A percentile compares a stretch with the other conserved stretches of the same genome.
Conservation (phyloP, 2,329 filamentous ascomycete genomes). For the Podosphaera xanthii region DNA sequence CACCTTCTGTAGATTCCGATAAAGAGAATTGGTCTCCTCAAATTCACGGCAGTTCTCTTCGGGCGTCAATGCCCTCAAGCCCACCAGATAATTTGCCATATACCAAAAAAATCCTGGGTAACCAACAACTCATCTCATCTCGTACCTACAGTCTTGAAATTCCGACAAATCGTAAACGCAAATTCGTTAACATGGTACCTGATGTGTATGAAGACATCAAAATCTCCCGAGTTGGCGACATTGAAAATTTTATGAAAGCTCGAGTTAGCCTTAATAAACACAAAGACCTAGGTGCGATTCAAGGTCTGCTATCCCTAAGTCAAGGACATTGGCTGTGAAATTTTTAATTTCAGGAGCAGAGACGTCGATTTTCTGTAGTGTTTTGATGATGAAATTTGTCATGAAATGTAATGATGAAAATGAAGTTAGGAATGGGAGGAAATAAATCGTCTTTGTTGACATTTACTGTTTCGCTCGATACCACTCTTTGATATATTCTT, state of each 20-base stretch:
- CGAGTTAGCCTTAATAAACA: slow-evolving; percentile 47
- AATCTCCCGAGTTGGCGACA: slow-evolving; percentile 26
- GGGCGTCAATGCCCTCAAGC: slow-evolving; percentile 14
- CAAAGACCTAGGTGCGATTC: slow-evolving; percentile 69
- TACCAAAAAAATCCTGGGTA: slow-evolving; percentile 11
- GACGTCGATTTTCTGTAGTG: background rate
- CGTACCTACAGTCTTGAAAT: slow-evolving; percentile 10
- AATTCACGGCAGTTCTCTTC: slow-evolving; percentile 22
- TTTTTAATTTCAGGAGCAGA: background rate
- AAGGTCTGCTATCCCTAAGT: slow-evolving; percentile 69
- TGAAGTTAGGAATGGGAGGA: background rate
- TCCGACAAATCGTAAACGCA: slow-evolving; percentile 8
- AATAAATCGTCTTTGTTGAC: background rate
- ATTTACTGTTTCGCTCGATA: background rate
- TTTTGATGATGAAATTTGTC: background rate
- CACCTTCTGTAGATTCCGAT: slow-evolving; percentile 52
- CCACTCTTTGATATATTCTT: background rate
- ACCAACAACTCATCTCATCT: slow-evolving; percentile 9
- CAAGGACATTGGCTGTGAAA: slow-evolving; percentile 61
- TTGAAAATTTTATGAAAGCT: slow-evolving; percentile 50
- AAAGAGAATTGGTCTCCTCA: slow-evolving; percentile 74
- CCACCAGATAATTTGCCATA: slow-evolving; percentile 7
- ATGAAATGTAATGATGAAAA: background rate
- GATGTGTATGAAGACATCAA: slow-evolving; percentile 31
- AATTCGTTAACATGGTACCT: slow-evolving; percentile 14